Evolutionary conservation across 2,329 filamentous ascomycete genomes (phyloP).

Genomic region (Ophiobolus disseminans): DNA sequence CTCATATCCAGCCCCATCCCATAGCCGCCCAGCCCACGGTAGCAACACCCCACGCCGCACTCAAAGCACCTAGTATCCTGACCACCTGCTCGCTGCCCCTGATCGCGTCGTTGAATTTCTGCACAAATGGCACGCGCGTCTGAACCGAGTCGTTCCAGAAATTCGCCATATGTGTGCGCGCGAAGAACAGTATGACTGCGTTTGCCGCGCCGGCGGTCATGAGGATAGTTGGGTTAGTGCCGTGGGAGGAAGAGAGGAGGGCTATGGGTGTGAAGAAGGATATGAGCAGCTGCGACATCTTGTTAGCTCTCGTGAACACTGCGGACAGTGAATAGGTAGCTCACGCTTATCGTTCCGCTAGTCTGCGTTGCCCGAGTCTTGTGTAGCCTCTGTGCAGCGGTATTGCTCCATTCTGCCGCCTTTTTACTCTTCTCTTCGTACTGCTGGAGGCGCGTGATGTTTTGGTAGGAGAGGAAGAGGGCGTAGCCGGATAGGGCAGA

Average conservation of each 20-base stretch:
- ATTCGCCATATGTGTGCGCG: conserved; percentile 35
- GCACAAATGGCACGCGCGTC: conserved; percentile 43
- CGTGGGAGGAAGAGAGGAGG: conserved; percentile 11
- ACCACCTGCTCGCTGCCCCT: conserved; percentile 40
- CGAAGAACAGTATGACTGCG: conserved; percentile 14
- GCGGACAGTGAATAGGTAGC: conserved; percentile 1
- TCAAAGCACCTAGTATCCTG: conserved; percentile 26
- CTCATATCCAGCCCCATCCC: conserved; percentile 11
- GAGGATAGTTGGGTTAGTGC: conserved; percentile 10
- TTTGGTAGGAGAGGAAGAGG: conserved; percentile 42
- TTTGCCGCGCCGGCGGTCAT: conserved; percentile 19
- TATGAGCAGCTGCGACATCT: conserved; percentile 20
- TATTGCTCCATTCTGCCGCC: conserved; percentile 47
- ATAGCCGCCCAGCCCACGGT: conserved; percentile 24
- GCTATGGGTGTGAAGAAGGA: conserved; percentile 34
- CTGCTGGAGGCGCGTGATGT: conserved; percentile 44
- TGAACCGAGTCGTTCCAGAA: conserved; percentile 46
- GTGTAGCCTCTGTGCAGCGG: conserved; percentile 38
- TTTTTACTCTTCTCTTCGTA: conserved; percentile 47
- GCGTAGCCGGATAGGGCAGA: conserved; percentile 37
- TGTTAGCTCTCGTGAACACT: neutral
- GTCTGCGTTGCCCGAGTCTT: conserved; percentile 48
- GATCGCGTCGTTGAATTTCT: conserved; percentile 48
- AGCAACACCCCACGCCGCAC: conserved; percentile 27
- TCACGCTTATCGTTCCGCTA: conserved; percentile 41